Evolutionary conservation across 2,329 filamentous ascomycete species (phyloP).

Genomic region (Colletotrichum noveboracense): DNA sequence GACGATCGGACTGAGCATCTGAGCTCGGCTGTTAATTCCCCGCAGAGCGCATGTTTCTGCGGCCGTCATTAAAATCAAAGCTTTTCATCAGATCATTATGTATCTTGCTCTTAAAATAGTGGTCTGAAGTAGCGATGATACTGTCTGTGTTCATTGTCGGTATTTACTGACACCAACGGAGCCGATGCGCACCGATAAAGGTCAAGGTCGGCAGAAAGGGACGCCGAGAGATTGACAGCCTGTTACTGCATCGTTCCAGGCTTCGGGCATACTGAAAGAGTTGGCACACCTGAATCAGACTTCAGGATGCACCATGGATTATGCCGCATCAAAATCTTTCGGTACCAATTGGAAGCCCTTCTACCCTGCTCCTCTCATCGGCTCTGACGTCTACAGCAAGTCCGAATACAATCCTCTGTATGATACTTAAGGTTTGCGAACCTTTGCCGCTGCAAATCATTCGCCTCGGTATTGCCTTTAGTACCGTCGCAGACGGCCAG

Average conservation of each 20-base stretch:
- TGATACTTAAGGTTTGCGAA: not conserved
- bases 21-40: not conserved
- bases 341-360: not conserved
- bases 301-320: not conserved
- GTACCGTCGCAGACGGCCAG: not conserved
- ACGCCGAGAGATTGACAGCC: not conserved
- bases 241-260: not conserved
- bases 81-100: not conserved
- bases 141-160: not conserved
- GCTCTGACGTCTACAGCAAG: not conserved
- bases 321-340: not conserved
- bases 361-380: not conserved
- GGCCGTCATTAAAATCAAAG: not conserved
- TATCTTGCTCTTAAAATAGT: not conserved
- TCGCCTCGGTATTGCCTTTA: fast-evolving
- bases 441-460: not conserved
- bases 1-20: not conserved
- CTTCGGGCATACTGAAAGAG: not conserved
- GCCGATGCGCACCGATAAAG: too few species aligned
- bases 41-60: not conserved
- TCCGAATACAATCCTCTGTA: not conserved
- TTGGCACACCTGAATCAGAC: not conserved
- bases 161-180: not conserved
- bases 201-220: not conserved
- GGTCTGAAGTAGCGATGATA: not conserved